Evolutionary conservation across 148 eudicot species (phyloP).

Genomic region (Tetragonia tetragonoides): DNA sequence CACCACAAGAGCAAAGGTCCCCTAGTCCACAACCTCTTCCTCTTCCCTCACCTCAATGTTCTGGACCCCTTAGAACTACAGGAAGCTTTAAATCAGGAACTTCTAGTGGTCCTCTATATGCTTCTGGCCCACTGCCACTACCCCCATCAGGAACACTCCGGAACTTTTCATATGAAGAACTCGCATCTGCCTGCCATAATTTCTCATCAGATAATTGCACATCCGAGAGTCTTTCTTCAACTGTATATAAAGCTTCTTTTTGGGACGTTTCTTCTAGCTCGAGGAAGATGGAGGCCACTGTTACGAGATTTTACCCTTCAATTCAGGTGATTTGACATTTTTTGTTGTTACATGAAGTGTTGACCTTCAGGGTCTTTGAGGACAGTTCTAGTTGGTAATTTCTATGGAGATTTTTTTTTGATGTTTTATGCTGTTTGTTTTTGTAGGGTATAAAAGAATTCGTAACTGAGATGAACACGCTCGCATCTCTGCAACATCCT

Average conservation of each 20-base stretch:
- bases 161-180: constrained; percentile 70
- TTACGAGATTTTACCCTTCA: constrained; percentile 68
- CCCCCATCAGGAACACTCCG: constrained; percentile 56
- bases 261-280: constrained; percentile 44
- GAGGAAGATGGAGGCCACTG: constrained; percentile 72
- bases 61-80: constrained; percentile 39
- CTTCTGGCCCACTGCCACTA: constrained; percentile 75
- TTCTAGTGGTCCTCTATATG: constrained; percentile 62
- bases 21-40: constrained; percentile 92
- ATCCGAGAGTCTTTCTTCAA: constrained; percentile 80
- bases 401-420: not conserved
- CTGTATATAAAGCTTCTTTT: constrained; percentile 70
- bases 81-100: constrained; percentile 64
- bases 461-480: constrained; percentile 72
- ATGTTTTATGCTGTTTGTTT: not conserved
- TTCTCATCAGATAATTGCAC: constrained; percentile 79
- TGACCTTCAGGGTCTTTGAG: not conserved
- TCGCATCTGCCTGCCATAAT: constrained; percentile 74
- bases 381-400: constrained; percentile 5
- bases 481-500: constrained; percentile 86
- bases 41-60: constrained; percentile 72
- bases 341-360: constrained; percentile 4
- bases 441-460: constrained; percentile 76
- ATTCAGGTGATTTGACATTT: constrained; percentile 52
- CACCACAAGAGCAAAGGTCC: constrained; percentile 51